These are phyloP conservation scores for Hebeloma cylindrosporum DNA, from an alignment of 768 basidiomycete species.

Conservation along the genomic window DNA sequence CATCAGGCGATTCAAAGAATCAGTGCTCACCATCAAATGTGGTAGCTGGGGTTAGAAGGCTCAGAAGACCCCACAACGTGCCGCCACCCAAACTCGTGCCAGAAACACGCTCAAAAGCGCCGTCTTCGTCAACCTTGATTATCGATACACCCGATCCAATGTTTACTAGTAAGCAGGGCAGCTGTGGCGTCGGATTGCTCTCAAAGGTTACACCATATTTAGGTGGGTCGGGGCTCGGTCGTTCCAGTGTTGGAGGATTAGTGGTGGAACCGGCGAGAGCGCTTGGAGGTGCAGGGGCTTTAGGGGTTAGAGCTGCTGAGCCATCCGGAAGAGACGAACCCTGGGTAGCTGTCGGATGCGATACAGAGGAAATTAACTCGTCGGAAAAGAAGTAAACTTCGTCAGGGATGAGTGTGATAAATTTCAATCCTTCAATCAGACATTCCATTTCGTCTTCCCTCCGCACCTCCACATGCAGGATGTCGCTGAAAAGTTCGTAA, in stretches of 20 bases:
- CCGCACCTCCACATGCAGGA: slow-evolving; percentile 80
- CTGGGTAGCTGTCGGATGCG: slow-evolving; percentile 30
- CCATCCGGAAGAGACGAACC: slow-evolving; percentile 13
- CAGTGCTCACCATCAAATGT: slow-evolving; percentile 86
- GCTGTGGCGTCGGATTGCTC: slow-evolving; percentile 76
- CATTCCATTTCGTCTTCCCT: slow-evolving; percentile 99
- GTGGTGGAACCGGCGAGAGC: slow-evolving; percentile 6
- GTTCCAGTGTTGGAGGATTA: slow-evolving; percentile 47
- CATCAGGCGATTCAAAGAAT: slow-evolving; percentile 5
- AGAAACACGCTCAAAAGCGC: slow-evolving; percentile 92
- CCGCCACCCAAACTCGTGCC: slow-evolving; percentile 97
- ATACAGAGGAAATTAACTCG: slow-evolving; percentile 79
- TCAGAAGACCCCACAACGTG: slow-evolving; percentile 94
- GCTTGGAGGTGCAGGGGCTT: slow-evolving; percentile 5
- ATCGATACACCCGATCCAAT: slow-evolving; percentile 98
- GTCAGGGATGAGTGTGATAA: slow-evolving; percentile 92
- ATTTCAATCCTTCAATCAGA: slow-evolving; percentile 92
- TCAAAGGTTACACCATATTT: slow-evolving; percentile 88
- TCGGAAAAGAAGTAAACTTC: slow-evolving; percentile 99
- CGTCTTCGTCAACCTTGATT: slow-evolving; percentile 95
- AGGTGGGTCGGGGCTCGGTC: slow-evolving; percentile 91
- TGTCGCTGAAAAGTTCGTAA: slow-evolving; percentile 74
- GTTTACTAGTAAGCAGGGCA: slow-evolving; percentile 96
- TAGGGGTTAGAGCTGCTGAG: slow-evolving; percentile 19
- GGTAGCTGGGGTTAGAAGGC: slow-evolving; percentile 90